Evolutionary conservation across 768 basidiomycete species (phyloP).

Genomic region (Clitopilus passeckerianus): DNA sequence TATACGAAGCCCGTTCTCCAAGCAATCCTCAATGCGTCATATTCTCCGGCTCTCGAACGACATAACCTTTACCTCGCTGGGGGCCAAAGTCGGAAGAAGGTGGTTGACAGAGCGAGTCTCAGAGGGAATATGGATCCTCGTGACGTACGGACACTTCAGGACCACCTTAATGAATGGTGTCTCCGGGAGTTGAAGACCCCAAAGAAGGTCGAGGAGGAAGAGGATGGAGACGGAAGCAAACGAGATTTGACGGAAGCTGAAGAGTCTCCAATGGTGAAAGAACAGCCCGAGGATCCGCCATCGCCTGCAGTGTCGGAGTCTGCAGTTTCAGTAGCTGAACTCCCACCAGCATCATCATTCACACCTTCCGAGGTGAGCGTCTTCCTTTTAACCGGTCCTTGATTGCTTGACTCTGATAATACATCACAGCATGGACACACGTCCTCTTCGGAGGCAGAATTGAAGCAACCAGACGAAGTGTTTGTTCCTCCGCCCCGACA

Average conservation of each 20-base stretch:
- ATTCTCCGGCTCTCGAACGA: constrained; percentile 42
- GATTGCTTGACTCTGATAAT: not conserved
- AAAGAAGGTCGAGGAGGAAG: constrained; percentile 10
- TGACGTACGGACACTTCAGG: constrained; percentile 30
- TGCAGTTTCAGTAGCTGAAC: constrained; percentile 14
- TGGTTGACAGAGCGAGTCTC: constrained; percentile 28
- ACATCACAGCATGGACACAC: not conserved
- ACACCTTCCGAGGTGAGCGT: constrained; percentile 4
- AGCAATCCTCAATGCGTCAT: constrained; percentile 53
- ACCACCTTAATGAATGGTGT: constrained; percentile 37
- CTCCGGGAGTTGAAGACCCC: constrained; percentile 23
- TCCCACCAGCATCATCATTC: constrained; percentile 20
- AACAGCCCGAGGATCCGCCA: not conserved
- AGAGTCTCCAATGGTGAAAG: not conserved
- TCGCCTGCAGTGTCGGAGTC: constrained; percentile 18
- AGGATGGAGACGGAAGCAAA: not conserved
- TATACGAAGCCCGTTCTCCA: constrained; percentile 61
- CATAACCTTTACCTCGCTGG: constrained; percentile 59
- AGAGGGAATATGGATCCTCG: constrained; percentile 38
- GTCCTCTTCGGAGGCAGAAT: not conserved
- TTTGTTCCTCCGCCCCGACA: constrained; percentile 16
- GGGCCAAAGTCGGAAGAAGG: constrained; percentile 37
- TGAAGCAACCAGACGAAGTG: not conserved
- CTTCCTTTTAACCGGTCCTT: not conserved
- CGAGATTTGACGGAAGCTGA: not conserved